Evolutionary conservation across 2,329 filamentous ascomycete genomes (phyloP).

Genomic region (Colletotrichum musae): DNA sequence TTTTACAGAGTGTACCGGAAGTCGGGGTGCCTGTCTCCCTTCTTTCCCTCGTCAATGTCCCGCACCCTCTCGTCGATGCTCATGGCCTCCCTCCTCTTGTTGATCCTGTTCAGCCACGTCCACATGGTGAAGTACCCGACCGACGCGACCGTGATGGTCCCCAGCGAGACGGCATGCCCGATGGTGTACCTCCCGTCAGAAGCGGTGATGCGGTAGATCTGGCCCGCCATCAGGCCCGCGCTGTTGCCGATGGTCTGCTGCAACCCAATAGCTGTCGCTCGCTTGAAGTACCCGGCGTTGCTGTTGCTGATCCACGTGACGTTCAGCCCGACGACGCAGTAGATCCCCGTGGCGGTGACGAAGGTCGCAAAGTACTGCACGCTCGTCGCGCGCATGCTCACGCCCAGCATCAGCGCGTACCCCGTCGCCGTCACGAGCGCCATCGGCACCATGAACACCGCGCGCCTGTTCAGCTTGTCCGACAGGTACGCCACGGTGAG

Average conservation of each 20-base stretch:
- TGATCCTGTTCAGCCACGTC: slow-evolving; percentile 23
- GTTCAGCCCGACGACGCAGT: slow-evolving; percentile 55
- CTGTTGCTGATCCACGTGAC: slow-evolving; percentile 63
- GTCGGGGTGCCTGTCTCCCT: slow-evolving; percentile 36
- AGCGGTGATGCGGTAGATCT: slow-evolving; percentile 48
- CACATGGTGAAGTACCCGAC: slow-evolving; percentile 32
- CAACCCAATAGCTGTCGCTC: slow-evolving; percentile 62
- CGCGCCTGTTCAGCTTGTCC: slow-evolving; percentile 56
- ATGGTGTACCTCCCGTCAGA: slow-evolving; percentile 34
- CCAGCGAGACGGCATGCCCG: slow-evolving; percentile 35
- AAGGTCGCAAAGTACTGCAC: slow-evolving; percentile 36
- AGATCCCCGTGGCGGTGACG: slow-evolving; percentile 16
- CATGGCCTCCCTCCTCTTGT: slow-evolving; percentile 31
- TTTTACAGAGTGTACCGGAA: slow-evolving; percentile 35
- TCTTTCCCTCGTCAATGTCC: slow-evolving; percentile 33
- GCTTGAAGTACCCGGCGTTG: slow-evolving; percentile 60
- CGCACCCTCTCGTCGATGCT: slow-evolving; percentile 33
- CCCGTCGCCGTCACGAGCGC: slow-evolving; percentile 67
- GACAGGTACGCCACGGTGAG: slow-evolving; percentile 60
- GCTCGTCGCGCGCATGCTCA: slow-evolving; percentile 56
- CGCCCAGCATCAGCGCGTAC: slow-evolving; percentile 63
- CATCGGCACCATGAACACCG: slow-evolving; percentile 57
- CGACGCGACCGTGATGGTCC: slow-evolving; percentile 34
- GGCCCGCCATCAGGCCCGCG: slow-evolving; percentile 59
- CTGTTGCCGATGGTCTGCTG: slow-evolving; percentile 53